Conservation (phyloP, 2,329 filamentous ascomycete species). For the Calonectria naviculata region DNA sequence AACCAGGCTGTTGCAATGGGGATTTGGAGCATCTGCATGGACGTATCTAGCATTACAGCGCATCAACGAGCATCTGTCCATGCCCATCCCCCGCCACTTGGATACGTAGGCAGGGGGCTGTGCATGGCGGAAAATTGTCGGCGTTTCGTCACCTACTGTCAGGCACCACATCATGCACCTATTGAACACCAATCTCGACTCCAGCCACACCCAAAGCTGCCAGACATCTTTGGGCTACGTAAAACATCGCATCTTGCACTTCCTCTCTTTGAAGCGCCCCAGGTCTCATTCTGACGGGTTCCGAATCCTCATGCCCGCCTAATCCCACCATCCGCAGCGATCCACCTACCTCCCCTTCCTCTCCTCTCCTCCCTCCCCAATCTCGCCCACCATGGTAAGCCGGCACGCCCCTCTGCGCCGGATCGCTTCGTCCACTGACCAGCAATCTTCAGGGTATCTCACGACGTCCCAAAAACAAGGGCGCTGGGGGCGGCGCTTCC, state of each 20-base stretch:
- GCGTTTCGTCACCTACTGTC: constrained; percentile 47
- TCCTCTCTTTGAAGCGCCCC: constrained; percentile 20
- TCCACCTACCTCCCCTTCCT: constrained; percentile 27
- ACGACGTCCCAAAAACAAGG: constrained; percentile 54
- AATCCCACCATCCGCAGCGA: constrained; percentile 26
- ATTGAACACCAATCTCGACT: constrained; percentile 38
- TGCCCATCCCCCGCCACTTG: constrained; percentile 32
- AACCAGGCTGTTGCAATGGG: not conserved
- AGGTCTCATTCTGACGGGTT: constrained; percentile 20
- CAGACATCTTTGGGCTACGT: constrained; percentile 29
- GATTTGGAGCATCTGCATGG: not conserved
- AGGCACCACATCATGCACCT: constrained; percentile 44
- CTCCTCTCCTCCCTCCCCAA: constrained; percentile 28
- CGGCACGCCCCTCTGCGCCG: constrained; percentile 23
- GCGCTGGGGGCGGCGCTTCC: constrained; percentile 50
- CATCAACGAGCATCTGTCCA: constrained; percentile 10
- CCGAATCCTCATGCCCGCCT: constrained; percentile 40
- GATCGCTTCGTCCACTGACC: constrained; percentile 26
- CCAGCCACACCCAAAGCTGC: constrained; percentile 44
- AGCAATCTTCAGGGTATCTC: constrained; percentile 49
- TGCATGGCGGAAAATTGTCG: constrained; percentile 49
- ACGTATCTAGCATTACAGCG: constrained; percentile 3
- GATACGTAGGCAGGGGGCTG: constrained; percentile 45
- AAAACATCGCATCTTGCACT: constrained; percentile 38
- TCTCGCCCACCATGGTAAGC: constrained; percentile 48